phyloP scores from a whole-genome alignment of 2,329 filamentous ascomycete species.

The Thielaviopsis euricoi region DNA sequence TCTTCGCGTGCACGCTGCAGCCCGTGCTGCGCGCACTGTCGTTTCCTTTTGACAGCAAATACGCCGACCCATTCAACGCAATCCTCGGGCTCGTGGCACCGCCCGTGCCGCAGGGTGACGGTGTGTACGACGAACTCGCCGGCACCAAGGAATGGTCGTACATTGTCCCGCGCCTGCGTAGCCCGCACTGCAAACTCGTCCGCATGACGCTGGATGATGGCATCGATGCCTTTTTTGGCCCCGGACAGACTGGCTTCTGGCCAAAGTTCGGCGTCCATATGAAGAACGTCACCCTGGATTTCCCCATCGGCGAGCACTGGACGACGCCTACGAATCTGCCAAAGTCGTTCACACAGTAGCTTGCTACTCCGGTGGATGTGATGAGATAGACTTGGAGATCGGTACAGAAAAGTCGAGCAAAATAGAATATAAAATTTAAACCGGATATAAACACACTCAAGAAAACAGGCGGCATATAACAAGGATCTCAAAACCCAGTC shows the following conservation, averaged over 20 bases:
- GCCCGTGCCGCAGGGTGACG: conserved; percentile 26
- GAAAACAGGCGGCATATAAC: no score
- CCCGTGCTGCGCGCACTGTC: conserved; percentile 24
- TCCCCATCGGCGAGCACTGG: conserved; percentile 3
- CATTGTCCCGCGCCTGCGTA: conserved; percentile 16
- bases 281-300: not conserved
- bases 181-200: not conserved
- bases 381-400: no score
- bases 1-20: conserved; percentile 30
- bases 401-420: not conserved
- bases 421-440: no score
- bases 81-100: conserved; percentile 30
- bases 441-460: no score
- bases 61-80: conserved; percentile 25
- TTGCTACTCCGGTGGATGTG: no score
- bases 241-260: conserved; percentile 11
- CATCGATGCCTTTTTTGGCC: not conserved
- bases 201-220: not conserved
- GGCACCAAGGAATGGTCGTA: conserved; percentile 31
- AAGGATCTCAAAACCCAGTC: no score
- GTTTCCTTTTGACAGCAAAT: conserved; percentile 26
- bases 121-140: conserved; percentile 25
- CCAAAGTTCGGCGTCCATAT: not conserved
- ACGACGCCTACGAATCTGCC: not conserved
- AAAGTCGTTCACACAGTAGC: not conserved